Conservation (phyloP, 1,284 basidiomycete species). For the Fomitopsis pinicola region DNA sequence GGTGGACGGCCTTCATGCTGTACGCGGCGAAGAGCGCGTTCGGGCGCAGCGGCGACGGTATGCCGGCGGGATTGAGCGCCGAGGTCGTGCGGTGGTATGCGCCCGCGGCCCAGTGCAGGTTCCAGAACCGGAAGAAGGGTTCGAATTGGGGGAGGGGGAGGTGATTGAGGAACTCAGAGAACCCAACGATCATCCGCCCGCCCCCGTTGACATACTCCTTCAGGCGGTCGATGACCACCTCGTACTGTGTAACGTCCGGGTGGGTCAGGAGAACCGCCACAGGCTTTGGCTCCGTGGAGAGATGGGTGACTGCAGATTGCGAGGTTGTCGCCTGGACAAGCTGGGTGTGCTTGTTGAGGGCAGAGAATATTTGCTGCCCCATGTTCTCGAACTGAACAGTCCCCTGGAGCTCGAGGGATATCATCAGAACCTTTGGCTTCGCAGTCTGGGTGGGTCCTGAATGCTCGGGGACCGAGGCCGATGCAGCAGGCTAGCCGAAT, state of each 20-base stretch:
- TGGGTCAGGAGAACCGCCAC: constrained; percentile 13
- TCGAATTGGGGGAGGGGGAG: background rate
- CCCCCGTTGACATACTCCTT: constrained; percentile 10
- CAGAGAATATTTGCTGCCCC: constrained; percentile 11
- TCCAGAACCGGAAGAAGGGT: constrained; percentile 14
- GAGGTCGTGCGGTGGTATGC: constrained; percentile 15
- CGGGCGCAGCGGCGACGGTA: constrained; percentile 12
- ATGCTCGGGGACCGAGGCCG: background rate
- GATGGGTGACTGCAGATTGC: background rate
- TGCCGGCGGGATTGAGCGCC: constrained; percentile 13
- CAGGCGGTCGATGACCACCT: constrained; percentile 4
- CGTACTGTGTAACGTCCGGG: constrained; percentile 4
- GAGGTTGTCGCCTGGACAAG: constrained; percentile 2
- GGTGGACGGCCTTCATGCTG: constrained; percentile 15
- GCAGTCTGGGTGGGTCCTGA: background rate
- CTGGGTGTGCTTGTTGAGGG: constrained; percentile 8
- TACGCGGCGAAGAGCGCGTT: constrained; percentile 9
- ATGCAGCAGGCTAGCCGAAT: constrained; percentile 6
- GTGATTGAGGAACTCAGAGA: constrained; percentile 11
- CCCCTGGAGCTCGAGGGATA: constrained; percentile 10
- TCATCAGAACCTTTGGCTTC: constrained; percentile 8
- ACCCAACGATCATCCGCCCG: constrained; percentile 13
- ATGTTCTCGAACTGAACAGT: background rate
- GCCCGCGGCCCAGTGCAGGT: constrained; percentile 12
- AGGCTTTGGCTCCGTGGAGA: constrained; percentile 7